Evolutionary conservation across 306 rosid genomes (phyloP).

Genomic region (Acacia crassicarpa): DNA sequence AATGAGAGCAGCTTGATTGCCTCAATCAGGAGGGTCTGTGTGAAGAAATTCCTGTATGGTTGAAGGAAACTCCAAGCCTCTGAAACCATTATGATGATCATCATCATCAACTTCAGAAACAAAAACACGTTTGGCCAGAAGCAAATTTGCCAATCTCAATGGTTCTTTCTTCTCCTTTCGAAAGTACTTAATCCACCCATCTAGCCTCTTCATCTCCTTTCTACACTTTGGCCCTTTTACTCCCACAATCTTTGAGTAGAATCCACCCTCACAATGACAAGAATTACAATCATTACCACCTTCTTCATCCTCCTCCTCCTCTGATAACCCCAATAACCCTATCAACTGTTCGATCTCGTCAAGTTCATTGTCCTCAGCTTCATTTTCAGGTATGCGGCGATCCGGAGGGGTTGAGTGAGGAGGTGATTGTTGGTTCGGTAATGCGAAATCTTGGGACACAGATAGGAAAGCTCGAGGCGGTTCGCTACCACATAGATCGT

Average conservation of each 20-base stretch:
- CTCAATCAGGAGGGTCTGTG: constrained; percentile 61
- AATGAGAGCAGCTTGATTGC: background rate
- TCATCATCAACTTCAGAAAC: constrained; percentile 35
- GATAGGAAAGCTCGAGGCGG: constrained; percentile 69
- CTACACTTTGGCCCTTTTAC: constrained; percentile 79
- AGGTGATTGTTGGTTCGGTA: constrained; percentile 35
- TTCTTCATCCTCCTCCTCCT: constrained; percentile 16
- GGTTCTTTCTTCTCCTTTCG: constrained; percentile 60
- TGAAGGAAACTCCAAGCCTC: constrained; percentile 74
- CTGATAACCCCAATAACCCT: constrained; percentile 57
- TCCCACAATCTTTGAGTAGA: constrained; percentile 76
- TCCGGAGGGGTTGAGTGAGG: constrained; percentile 23
- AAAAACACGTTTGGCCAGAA: constrained; percentile 70
- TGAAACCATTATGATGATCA: constrained; percentile 51
- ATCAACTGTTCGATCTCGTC: constrained; percentile 62
- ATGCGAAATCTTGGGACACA: constrained; percentile 47
- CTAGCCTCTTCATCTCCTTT: constrained; percentile 69
- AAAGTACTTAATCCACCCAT: constrained; percentile 80
- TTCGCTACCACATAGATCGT: constrained; percentile 50
- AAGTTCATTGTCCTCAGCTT: constrained; percentile 18
- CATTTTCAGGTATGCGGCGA: constrained; percentile 7
- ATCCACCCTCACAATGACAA: constrained; percentile 79
- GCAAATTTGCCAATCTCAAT: constrained; percentile 76
- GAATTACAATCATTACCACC: constrained; percentile 43
- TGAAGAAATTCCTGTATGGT: constrained; percentile 68